phyloP scores from a whole-genome alignment of 306 rosid species.

The Leucaena leucocephala region DNA sequence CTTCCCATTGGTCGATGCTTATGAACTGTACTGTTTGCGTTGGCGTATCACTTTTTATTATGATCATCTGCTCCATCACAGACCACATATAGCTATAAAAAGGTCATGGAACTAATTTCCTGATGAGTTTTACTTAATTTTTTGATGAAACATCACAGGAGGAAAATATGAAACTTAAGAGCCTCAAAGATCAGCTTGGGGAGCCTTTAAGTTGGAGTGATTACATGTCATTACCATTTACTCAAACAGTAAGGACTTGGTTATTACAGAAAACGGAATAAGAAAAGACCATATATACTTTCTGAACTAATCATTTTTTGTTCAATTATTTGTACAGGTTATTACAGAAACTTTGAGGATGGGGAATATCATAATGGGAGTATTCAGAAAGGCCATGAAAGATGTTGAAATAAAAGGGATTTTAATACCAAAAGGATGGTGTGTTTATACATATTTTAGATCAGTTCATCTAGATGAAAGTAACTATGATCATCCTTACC shows the following conservation, averaged over 20 bases:
- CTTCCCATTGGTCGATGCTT: conserved; percentile 1
- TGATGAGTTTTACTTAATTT: conserved; percentile 23
- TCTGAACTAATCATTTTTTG: neutral
- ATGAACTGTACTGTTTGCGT: neutral
- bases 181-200: conserved; percentile 64
- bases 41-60: neutral
- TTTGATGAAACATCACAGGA: conserved; percentile 51
- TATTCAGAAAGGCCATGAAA: conserved; percentile 87
- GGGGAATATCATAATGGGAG: conserved; percentile 84
- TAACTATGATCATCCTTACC: conserved; percentile 72
- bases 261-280: neutral
- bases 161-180: conserved; percentile 77
- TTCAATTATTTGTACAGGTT: conserved; percentile 53
- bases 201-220: conserved; percentile 80
- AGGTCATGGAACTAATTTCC: neutral
- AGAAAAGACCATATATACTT: neutral
- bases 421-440: conserved; percentile 88
- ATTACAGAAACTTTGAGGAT: conserved; percentile 85
- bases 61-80: neutral
- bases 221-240: conserved; percentile 83
- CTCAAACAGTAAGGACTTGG: conserved; percentile 67
- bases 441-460: conserved; percentile 74
- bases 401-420: conserved; percentile 86
- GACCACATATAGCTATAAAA: neutral
- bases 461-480: conserved; percentile 91